Percentiles rank a stretch among this genome's conserved stretches.
Conservation (phyloP, 2,329 filamentous ascomycete genomes). For the Chaetomium strumarium region DNA sequence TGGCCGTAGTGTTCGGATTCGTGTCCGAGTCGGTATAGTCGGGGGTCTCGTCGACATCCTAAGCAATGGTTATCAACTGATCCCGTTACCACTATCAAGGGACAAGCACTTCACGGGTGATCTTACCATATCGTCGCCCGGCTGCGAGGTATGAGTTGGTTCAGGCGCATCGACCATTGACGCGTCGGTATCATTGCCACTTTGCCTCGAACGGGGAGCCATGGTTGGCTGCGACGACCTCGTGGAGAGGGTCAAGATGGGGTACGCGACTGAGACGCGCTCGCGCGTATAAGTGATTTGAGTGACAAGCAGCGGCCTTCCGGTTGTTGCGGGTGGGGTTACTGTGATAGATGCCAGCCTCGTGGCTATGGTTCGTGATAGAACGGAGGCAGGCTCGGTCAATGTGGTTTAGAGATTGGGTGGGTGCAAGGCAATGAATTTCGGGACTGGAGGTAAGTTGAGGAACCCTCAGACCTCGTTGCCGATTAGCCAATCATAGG, state of each 20-base stretch:
- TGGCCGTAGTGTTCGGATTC: slow-evolving; percentile 66
- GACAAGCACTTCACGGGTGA: background rate
- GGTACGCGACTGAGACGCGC: slow-evolving; percentile 52
- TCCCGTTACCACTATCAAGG: background rate
- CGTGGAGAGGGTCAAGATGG: slow-evolving; percentile 11
- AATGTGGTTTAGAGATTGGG: slow-evolving; percentile 21
- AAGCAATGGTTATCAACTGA: slow-evolving; percentile 14
- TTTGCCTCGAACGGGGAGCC: slow-evolving; percentile 46
- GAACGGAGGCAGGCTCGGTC: slow-evolving; percentile 7
- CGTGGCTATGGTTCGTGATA: slow-evolving; percentile 20
- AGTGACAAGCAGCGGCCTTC: background rate
- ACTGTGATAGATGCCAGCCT: slow-evolving; percentile 18
- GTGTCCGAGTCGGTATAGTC: slow-evolving; percentile 63
- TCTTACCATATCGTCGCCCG: slow-evolving; percentile 45
- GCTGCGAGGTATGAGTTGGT: slow-evolving; percentile 29
- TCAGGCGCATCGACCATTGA: slow-evolving; percentile 58
- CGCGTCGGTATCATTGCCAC: slow-evolving; percentile 53
- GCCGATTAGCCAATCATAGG: slow-evolving; percentile 22
- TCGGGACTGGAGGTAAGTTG: slow-evolving; percentile 25
- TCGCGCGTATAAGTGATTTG: slow-evolving; percentile 22
- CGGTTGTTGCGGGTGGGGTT: slow-evolving; percentile 5
- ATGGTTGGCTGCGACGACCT: slow-evolving; percentile 40
- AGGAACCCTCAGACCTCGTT: slow-evolving; percentile 25
- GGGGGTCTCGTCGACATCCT: slow-evolving; percentile 60
- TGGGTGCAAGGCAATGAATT: slow-evolving; percentile 23